These are phyloP conservation scores for Lathyrus tuberosus DNA, from an alignment of 306 rosid genomes.

Conservation along the genomic window DNA sequence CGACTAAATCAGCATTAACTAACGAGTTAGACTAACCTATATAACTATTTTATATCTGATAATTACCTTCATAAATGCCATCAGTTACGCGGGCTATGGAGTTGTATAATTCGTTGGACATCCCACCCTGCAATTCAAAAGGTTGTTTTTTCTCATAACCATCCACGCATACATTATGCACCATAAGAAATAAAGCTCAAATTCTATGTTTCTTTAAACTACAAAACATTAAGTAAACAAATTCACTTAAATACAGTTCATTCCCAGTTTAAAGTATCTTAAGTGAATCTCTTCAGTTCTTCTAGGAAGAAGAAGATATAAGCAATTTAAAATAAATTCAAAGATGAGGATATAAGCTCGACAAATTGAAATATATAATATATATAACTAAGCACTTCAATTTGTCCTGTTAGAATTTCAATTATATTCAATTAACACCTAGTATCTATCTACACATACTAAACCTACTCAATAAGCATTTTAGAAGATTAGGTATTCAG, in stretches of 20 bases:
- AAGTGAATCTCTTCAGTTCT: conserved; percentile 24
- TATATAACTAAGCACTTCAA: conserved; percentile 8
- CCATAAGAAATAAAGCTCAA: conserved; percentile 31
- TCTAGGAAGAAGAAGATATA: conserved; percentile 12
- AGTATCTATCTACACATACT: conserved; percentile 6
- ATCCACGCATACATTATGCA: background rate
- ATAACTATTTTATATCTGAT: no score
- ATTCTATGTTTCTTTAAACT: conserved; percentile 13
- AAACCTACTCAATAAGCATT: conserved; percentile 15
- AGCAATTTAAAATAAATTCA: conserved; percentile 13
- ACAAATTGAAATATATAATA: conserved; percentile 13
- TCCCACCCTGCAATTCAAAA: conserved; percentile 83
- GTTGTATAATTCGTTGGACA: conserved; percentile 97
- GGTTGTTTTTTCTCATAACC: conserved; percentile 37
- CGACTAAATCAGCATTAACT: background rate
- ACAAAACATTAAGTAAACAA: conserved; percentile 30
- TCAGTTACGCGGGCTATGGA: conserved; percentile 92
- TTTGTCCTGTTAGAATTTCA: conserved; percentile 2
- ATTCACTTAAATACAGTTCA: conserved; percentile 18
- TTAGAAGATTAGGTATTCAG: conserved; percentile 3
- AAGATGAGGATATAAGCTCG: conserved; percentile 29
- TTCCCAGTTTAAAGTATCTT: conserved; percentile 14
- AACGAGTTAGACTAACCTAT: no score
- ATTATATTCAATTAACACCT: conserved; percentile 3
- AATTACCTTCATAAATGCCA: conserved; percentile 91